Conservation (phyloP, 768 basidiomycete genomes). For the Tricholoma bakamatsutake region DNA sequence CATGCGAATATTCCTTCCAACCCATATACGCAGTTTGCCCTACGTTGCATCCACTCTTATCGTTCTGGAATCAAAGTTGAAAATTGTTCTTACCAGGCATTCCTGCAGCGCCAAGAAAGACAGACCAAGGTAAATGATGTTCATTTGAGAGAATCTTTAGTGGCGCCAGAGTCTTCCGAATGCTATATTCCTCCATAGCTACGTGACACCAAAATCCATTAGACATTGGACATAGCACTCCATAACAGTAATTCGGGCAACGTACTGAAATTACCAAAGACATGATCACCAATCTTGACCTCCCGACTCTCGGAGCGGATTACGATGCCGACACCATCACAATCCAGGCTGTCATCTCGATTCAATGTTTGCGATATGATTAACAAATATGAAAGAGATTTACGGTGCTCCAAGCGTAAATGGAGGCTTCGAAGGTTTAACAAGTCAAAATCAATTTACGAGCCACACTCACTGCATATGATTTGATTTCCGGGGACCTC, state of each 20-base stretch:
- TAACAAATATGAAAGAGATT: not conserved
- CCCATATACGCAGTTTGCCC: slow-evolving; percentile 34
- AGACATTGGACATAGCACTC: not conserved
- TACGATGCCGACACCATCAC: slow-evolving; percentile 17
- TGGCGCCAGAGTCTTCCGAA: slow-evolving; percentile 18
- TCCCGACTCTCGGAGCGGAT: slow-evolving; percentile 14
- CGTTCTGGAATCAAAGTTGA: not conserved
- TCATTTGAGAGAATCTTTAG: slow-evolving; percentile 32
- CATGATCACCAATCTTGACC: slow-evolving; percentile 24
- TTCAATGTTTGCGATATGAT: not conserved
- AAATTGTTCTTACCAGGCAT: slow-evolving; percentile 40
- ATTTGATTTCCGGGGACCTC: slow-evolving; percentile 20
- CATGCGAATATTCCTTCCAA: slow-evolving; percentile 35
- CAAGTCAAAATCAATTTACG: too few species aligned
- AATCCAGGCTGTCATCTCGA: slow-evolving; percentile 8
- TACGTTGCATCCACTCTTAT: slow-evolving; percentile 1
- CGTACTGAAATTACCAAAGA: slow-evolving; percentile 23
- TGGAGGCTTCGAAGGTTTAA: slow-evolving; percentile 3
- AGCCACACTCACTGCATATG: slow-evolving; percentile 10
- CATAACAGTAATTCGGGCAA: not conserved
- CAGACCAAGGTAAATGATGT: slow-evolving; percentile 41
- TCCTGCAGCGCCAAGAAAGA: slow-evolving; percentile 45
- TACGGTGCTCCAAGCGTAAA: slow-evolving; percentile 20
- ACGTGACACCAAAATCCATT: not conserved
- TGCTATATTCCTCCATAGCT: slow-evolving; percentile 34